Base-by-base conservation (phyloP, 306 rosid genomes). In the Sicyos baderoa region DNA sequence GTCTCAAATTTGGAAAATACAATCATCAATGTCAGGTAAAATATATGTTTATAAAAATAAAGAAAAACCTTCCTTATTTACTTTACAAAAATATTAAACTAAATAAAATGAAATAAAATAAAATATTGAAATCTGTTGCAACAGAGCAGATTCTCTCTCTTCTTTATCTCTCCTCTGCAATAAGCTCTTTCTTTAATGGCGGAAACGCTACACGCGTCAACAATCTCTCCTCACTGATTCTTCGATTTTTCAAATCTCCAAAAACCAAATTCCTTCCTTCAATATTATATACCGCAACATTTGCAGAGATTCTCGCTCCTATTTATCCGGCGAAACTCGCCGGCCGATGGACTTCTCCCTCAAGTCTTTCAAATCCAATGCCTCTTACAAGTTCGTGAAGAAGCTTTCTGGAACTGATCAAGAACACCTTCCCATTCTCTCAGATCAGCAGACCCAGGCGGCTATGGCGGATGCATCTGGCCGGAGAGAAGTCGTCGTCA, bases 361-460 rank as follows among this genome's bases (percentile, higher is more conserved):
- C 1, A 78, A 84, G 53, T 86, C 96, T 0, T 84, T 89, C 61
- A 89, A 84, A 77, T 84, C 89, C 42, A 64, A 79, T 27, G 86
- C 70, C 72, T 82, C 96, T 0, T 32, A 22, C 23, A 91, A 76
- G 47, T 65, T 63, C 7, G 21, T 75, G 1, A 58, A 71, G 37
- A 86, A 72, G 56, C 75, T 80, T 54, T 76, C 84, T 37, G 75
- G 40, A 6, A 9, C 51, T 62, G 55, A 92, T 18, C 70, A 65
- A 2, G 97, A 92, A 15, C 67, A 80, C 0, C 80, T 82, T 0
- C 95, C 97, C 3, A 89, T 89, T 68, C 84, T 89, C 0, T 71
- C n/a, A 0, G 71, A 86, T n/a, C 90, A 83, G 16, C 76, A 0
- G 7, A 32, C 1, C 49, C 15, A 2, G 6, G 17, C 81, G 4